A percentile compares a stretch with the other conserved stretches of the same genome.
Evolutionary conservation across 1,284 basidiomycete species (phyloP).

Genomic region (Sanghuangporus baumii): DNA sequence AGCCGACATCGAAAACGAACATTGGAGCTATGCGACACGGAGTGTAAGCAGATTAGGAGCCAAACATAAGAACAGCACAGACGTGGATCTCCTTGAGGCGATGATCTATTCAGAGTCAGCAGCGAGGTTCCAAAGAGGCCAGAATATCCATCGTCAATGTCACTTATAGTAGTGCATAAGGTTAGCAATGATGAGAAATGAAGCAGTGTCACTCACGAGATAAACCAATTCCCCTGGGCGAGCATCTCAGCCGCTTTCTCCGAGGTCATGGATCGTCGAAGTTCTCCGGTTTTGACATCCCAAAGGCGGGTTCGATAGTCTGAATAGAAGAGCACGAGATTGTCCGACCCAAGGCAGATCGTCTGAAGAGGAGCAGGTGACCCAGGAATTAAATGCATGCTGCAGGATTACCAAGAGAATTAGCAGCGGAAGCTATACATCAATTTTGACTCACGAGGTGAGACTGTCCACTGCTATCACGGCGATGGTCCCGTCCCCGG

Average conservation of each 20-base stretch:
- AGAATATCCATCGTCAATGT: not conserved
- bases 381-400: conserved; percentile 77
- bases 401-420: conserved; percentile 24
- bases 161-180: not conserved
- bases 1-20: conserved; percentile 17
- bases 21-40: conserved; percentile 16
- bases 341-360: conserved; percentile 65
- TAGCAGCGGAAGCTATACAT: not conserved
- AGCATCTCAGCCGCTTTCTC: conserved; percentile 78
- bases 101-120: conserved; percentile 12
- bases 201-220: conserved; percentile 44
- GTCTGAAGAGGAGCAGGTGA: conserved; percentile 58
- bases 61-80: not conserved
- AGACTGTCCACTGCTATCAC: conserved; percentile 66
- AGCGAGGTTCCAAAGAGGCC: not conserved
- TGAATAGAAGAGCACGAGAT: conserved; percentile 74
- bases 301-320: conserved; percentile 80
- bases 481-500: conserved; percentile 77
- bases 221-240: conserved; percentile 62
- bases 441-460: conserved; percentile 14
- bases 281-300: conserved; percentile 82
- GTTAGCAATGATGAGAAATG: not conserved
- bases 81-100: conserved; percentile 17
- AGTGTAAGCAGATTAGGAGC: not conserved
- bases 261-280: conserved; percentile 75